These are phyloP conservation scores for Vaccinium vitisidaea DNA, from an alignment of 148 eudicot genomes.

Conservation along the genomic window DNA sequence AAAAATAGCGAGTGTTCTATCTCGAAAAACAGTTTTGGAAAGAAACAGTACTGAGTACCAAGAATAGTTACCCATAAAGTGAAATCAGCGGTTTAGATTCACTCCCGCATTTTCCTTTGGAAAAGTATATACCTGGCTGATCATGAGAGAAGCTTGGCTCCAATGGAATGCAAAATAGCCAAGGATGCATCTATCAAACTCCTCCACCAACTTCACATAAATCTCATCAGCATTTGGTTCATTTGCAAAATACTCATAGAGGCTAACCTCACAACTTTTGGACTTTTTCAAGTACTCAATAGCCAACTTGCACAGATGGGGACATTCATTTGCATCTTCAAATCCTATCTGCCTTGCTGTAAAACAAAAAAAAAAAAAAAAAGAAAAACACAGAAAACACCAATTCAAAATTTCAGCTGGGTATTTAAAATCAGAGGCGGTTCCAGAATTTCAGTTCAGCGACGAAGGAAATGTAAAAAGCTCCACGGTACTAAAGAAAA, in stretches of 20 bases:
- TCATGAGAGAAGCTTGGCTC: slow-evolving; percentile 61
- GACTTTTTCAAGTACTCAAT: slow-evolving; percentile 58
- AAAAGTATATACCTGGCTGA: slow-evolving; percentile 48
- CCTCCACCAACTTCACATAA: slow-evolving; percentile 70
- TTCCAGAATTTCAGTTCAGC: no score
- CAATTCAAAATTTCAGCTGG: background rate
- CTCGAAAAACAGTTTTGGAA: no score
- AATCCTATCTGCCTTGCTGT: slow-evolving; percentile 90
- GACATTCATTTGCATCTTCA: slow-evolving; percentile 63
- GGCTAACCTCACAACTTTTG: slow-evolving; percentile 46
- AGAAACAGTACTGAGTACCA: no score
- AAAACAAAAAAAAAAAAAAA: background rate
- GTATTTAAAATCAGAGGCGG: no score
- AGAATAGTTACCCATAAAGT: no score
- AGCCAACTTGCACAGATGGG: slow-evolving; percentile 54
- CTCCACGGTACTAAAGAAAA: no score
- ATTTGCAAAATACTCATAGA: slow-evolving; percentile 55
- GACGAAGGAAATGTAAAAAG: no score
- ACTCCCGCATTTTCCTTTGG: no score
- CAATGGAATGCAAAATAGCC: slow-evolving; percentile 77
- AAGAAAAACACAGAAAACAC: background rate
- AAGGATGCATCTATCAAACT: slow-evolving; percentile 79
- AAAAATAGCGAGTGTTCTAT: no score
- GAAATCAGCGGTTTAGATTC: no score
- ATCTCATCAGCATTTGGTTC: slow-evolving; percentile 45